Evolutionary conservation across 164 flowering plant genomes (phyloP), one percentile per base, ranked within the genome.

Genomic region (Paratinospora sagittata): DNA sequence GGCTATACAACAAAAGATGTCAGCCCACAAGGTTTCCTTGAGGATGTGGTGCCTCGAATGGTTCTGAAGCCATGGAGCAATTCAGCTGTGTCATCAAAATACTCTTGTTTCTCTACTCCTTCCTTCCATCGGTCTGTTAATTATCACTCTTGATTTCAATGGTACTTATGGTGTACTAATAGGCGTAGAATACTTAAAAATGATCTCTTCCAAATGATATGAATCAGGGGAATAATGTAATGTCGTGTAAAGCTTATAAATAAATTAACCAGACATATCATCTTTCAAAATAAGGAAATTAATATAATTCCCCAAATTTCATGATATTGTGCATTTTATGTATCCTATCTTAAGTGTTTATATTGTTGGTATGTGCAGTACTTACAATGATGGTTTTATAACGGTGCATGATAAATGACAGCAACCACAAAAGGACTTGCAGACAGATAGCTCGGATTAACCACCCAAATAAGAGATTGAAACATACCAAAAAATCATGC

Each of bases 31-130:
- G 94, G 96, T 33, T 72, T 91, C 79, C 97, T 91, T 60, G 90
- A 93, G 78, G 98, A 93, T 83, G 68, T 90, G 77, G 97, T 91
- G 73, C 94, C 97, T n/a, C 27, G 80, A 58, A 63, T 79, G 74
- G 78, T 93, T n/a, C 61, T 90, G 45, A 88, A 85, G n/a, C 95
- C 98, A 12, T 67, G 73, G 5, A 75, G 61, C 41, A n/a, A 52
- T 4, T 72, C 6, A 78, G 30, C 58, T 21, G 43, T 65, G 27
- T 81, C 87, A 37, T 73, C 41, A 71, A 79, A 85, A 16, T 71
- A 67, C 34, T 30, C 3, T n/a, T n/a, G n/a, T n/a, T n/a, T n/a
- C n/a, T n/a, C n/a, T n/a, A n/a, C n/a, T n/a, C n/a, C n/a, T n/a
- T n/a, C n/a, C n/a, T n/a, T n/a, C n/a, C n/a, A n/a, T n/a, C n/a